phyloP scores from a whole-genome alignment of 2,329 filamentous ascomycete genomes.

The Cryoendolithus antarcticus region DNA sequence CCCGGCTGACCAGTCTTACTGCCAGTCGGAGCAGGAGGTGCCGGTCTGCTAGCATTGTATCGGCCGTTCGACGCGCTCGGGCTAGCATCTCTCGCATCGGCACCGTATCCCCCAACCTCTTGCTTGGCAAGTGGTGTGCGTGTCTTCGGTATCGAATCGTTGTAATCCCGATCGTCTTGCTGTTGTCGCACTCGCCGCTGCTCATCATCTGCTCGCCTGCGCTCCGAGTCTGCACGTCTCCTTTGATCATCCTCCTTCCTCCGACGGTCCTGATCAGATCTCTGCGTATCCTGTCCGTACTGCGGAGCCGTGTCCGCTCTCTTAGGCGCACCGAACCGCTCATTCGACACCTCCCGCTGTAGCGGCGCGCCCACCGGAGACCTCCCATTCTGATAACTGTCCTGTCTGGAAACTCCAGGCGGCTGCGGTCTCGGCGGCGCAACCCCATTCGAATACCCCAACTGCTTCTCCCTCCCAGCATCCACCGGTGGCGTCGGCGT shows the following conservation, averaged over 20 bases:
- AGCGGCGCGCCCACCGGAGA: slow-evolving; percentile 15
- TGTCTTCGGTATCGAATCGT: slow-evolving; percentile 73
- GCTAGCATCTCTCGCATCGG: slow-evolving; percentile 32
- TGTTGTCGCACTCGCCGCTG: slow-evolving; percentile 49
- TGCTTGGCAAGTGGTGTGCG: slow-evolving; percentile 75
- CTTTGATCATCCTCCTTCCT: slow-evolving; percentile 29
- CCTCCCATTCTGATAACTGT: slow-evolving; percentile 29
- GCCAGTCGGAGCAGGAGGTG: slow-evolving; percentile 41
- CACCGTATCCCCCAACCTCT: slow-evolving; percentile 61
- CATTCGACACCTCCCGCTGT: slow-evolving; percentile 14
- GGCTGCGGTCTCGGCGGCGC: slow-evolving; percentile 37
- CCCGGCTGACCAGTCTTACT: slow-evolving; percentile 17
- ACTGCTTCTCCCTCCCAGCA: slow-evolving; percentile 33
- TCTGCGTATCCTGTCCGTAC: slow-evolving; percentile 10
- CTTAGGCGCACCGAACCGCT: slow-evolving; percentile 16
- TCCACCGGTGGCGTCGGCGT: slow-evolving; percentile 53
- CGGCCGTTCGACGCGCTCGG: slow-evolving; percentile 38
- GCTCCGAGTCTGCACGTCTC: slow-evolving; percentile 26
- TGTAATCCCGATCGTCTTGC: slow-evolving; percentile 61
- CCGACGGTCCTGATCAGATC: slow-evolving; percentile 26
- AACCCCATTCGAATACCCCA: slow-evolving; percentile 36
- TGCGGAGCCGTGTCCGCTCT: slow-evolving; percentile 21
- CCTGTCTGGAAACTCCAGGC: slow-evolving; percentile 32
- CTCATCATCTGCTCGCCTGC: slow-evolving; percentile 32
- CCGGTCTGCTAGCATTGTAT: slow-evolving; percentile 75